Conservation (phyloP, 495 filamentous ascomycete genomes). For the Trichoderma gamsii region DNA sequence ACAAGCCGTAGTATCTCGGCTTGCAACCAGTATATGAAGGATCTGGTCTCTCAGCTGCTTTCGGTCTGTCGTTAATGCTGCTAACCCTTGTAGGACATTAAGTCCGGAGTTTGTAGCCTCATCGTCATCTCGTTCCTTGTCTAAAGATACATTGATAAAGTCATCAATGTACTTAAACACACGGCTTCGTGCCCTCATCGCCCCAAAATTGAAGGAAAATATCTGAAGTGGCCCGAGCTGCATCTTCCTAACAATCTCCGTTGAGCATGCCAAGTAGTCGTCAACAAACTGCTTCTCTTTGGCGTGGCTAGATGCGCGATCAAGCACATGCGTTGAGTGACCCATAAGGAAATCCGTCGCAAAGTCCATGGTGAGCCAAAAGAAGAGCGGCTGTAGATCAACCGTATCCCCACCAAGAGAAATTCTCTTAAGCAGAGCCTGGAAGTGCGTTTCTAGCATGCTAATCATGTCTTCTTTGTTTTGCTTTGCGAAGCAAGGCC, state of each 20-base stretch:
- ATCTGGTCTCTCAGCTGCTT: constrained; percentile 43
- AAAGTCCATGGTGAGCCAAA: constrained; percentile 59
- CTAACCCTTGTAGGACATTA: constrained; percentile 40
- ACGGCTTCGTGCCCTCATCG: constrained; percentile 9
- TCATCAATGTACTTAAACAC: constrained; percentile 27
- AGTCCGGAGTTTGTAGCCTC: constrained; percentile 19
- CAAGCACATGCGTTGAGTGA: constrained; percentile 31
- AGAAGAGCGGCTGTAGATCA: constrained; percentile 57
- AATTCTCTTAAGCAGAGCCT: constrained; percentile 37
- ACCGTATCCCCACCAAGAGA: constrained; percentile 32
- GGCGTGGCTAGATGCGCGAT: constrained; percentile 23
- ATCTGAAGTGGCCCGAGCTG: constrained; percentile 20
- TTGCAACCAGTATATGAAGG: constrained; percentile 47
- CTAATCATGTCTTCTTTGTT: constrained; percentile 41
- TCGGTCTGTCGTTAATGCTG: constrained; percentile 27
- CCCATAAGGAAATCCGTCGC: constrained; percentile 66
- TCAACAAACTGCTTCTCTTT: constrained; percentile 24
- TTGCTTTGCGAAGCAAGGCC: constrained; percentile 35
- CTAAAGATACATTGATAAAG: constrained; percentile 29
- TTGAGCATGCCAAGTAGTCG: constrained; percentile 29
- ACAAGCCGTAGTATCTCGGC: constrained; percentile 54
- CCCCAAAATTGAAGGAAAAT: constrained; percentile 16
- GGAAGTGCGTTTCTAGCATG: constrained; percentile 46
- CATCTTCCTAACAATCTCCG: constrained; percentile 22
- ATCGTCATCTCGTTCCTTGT: constrained; percentile 19